Base-by-base conservation (phyloP, 1,284 basidiomycete species). In the Volvariella volvacea region DNA sequence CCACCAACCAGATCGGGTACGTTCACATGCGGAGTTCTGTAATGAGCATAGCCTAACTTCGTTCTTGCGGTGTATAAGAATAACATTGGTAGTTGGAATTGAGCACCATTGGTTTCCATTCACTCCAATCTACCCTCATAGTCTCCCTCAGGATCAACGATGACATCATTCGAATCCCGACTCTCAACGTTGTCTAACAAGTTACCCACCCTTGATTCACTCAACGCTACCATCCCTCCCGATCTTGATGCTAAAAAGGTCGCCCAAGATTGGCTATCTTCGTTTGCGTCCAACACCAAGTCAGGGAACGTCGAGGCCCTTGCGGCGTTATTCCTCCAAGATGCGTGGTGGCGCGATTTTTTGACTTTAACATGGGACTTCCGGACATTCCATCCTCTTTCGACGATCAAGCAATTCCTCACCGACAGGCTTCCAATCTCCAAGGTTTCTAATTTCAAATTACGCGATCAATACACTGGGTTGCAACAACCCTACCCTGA, bases 301-400 rank as follows among this genome's bases (percentile, higher is more conserved):
- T 50, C 60, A 0, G 55, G 57, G 46, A 57, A 80, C 46, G 59
- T 64, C 34, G 55, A 64, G 17, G 62, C 56, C 8, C 49, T 74
- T 37, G 52, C 62, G 16, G 48, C 58, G n/a, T 62, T 73, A 43
- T 65, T 79, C 47, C 54, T 68, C 16, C 61, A 66, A 4, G 66
- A 68, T 44, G 64, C 63, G 14, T 70, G 70, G 56, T 82, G 77
- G 76, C 67, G 78, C 22, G 79, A 82, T 53, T 67, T 72, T 51
- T 68, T 79, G 41, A 65, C 73, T 1, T 61, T 81, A 40, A 78
- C 79, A n/a, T 80, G 75, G 74, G 70, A 76, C 49, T 74, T 80
- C 50, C 73, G 77, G 42, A 79, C 78, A 7, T 76, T 82, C 57
- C 67, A 72, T 44, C 70, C 70, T 28, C 51, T 43, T 21, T 33